phyloP scores from a whole-genome alignment of 208 protist species.

The Crithidia bombi region DNA sequence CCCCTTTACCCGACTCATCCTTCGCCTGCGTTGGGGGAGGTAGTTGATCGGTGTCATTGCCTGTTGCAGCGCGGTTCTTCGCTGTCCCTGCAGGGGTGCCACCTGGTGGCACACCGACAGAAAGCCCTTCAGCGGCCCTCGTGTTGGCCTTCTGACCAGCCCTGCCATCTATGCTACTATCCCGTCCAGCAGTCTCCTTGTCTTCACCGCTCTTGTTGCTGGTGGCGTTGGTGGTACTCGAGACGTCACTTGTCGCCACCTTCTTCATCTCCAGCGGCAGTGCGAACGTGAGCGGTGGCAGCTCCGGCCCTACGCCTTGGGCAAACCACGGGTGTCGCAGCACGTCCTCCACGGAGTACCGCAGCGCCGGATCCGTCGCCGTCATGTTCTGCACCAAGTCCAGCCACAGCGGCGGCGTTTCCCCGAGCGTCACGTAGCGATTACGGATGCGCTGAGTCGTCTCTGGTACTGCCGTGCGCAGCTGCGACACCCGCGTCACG shows the following conservation, averaged over 20 bases:
- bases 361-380: constrained; percentile 45
- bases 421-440: constrained; percentile 19
- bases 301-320: constrained; percentile 8
- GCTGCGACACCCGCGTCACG: constrained; percentile 39
- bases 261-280: constrained; percentile 10
- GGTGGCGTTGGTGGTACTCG: not conserved
- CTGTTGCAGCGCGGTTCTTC: not conserved
- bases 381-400: constrained; percentile 78
- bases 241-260: not conserved
- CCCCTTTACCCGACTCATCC: not conserved
- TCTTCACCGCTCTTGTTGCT: too few relatives aligned
- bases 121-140: too few relatives aligned
- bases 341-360: constrained; percentile 65
- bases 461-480: constrained; percentile 33
- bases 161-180: too few relatives aligned
- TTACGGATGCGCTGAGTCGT: constrained; percentile 30
- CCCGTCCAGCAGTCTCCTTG: too few relatives aligned
- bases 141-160: too few relatives aligned
- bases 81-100: too few relatives aligned
- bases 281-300: constrained; percentile 29
- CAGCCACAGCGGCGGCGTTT: constrained; percentile 33
- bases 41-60: not conserved
- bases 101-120: too few relatives aligned
- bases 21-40: not conserved
- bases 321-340: constrained; percentile 68